phyloP scores from a whole-genome alignment of 495 filamentous ascomycete species.

The Daldinia childiae region DNA sequence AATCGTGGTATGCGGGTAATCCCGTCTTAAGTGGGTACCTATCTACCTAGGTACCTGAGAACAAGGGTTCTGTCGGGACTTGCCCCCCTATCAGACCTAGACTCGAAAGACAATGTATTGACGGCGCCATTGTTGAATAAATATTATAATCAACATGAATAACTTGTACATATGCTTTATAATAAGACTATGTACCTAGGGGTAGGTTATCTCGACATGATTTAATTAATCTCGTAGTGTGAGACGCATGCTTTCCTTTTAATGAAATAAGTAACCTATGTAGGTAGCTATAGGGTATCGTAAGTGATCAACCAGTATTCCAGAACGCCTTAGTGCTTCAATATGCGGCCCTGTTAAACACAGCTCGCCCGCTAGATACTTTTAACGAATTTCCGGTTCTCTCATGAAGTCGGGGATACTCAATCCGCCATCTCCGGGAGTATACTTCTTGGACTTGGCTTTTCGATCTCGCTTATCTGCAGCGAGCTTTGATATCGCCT shows the following conservation, averaged over 20 bases:
- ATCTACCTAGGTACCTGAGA: too few species aligned
- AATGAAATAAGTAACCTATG: constrained; percentile 9
- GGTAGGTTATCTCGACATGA: not conserved
- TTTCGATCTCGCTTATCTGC: constrained; percentile 29
- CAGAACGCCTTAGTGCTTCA: constrained; percentile 27
- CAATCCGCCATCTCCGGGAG: constrained; percentile 46
- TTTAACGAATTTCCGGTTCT: constrained; percentile 57
- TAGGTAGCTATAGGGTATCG: constrained; percentile 32
- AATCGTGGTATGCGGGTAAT: constrained; percentile 17
- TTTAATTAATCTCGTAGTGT: not conserved
- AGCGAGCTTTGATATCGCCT: constrained; percentile 30
- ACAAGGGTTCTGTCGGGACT: too few species aligned
- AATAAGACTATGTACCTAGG: too few species aligned
- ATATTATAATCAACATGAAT: too few species aligned
- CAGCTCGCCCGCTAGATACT: not conserved
- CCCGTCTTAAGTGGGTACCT: constrained; percentile 5
- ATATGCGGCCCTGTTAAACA: constrained; percentile 2
- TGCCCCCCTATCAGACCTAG: too few species aligned
- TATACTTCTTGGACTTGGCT: constrained; percentile 39
- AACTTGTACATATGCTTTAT: not conserved
- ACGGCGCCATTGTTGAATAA: too few species aligned
- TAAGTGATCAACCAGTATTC: constrained; percentile 17
- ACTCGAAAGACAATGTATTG: too few species aligned
- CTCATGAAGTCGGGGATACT: constrained; percentile 55
- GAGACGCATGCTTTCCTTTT: not conserved